Evolutionary conservation across 164 flowering plant species (phyloP), one percentile per base, ranked within the genome.

Genomic region (Chimonanthus praecox): DNA sequence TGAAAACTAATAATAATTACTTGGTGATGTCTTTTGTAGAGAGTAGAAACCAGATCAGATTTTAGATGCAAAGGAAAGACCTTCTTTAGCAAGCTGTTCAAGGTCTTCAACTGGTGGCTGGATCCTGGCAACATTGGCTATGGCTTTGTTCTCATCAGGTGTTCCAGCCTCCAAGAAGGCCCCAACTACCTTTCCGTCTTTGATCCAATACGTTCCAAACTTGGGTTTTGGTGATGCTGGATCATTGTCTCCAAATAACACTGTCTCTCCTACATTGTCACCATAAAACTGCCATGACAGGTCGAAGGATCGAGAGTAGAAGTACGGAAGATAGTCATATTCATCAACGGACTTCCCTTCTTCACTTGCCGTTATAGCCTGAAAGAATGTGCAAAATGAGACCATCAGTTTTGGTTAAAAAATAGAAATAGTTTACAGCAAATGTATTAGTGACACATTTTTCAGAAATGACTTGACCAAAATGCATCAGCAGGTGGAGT

Each of bases 241-340:
- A 75, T 84, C 73, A 77, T 69, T 85, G 83, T 94, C 92, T 2
- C 99, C 99, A 74, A 92, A 96, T 13, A 94, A 64, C 58, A 96
- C 97, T 0, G 91, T 75, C 1, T 91, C 98, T 11, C 98, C 98
- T 7, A 91, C 98, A 74, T 94, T 96, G 87, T 96, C 99, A 21
- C 99, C 99, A 61, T 94, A 92, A 84, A 96, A 96, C 74, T 94
- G 98, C 99, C 99, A 96, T 8, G 98, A 88, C 44, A 96, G 85
- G 80, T 90, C 90, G 54, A 96, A 96, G 58, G 95, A 64, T 16
- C 98, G 92, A 15, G 99, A 96, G 64, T 92, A 96, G 97, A 96
- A 94, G 87, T 58, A 90, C 16, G 98, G 99, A 64, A 96, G 95
- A 81, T 96, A 96, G 82, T 94, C 99, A 50, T 93, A 93, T 72